Conservation (phyloP, 2,329 filamentous ascomycete species). For the Trichoderma semiorbis region DNA sequence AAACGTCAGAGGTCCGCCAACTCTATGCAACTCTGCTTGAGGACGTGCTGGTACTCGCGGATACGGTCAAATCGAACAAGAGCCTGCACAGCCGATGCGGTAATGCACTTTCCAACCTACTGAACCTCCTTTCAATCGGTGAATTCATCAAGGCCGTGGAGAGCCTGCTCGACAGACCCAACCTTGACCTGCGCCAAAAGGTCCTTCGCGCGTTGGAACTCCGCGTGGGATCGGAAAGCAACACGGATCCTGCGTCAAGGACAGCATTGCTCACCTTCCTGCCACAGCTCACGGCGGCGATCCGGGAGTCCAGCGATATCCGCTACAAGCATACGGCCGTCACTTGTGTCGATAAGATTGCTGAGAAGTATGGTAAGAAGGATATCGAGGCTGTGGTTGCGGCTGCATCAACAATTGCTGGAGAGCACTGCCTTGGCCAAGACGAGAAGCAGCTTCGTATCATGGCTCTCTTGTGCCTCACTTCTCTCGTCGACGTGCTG, state of each 20-base stretch:
- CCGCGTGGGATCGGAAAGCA: slow-evolving; percentile 70
- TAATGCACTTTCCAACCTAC: slow-evolving; percentile 71
- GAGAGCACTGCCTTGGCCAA: slow-evolving; percentile 72
- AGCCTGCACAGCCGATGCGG: slow-evolving; percentile 57
- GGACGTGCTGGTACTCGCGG: slow-evolving; percentile 62
- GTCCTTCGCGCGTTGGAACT: slow-evolving; percentile 77
- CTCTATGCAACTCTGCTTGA: slow-evolving; percentile 68
- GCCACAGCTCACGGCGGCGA: slow-evolving; percentile 71
- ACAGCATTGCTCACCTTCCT: slow-evolving; percentile 73
- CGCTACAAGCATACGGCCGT: slow-evolving; percentile 82
- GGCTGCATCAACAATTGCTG: slow-evolving; percentile 73
- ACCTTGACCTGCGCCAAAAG: slow-evolving; percentile 72
- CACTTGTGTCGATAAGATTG: slow-evolving; percentile 85
- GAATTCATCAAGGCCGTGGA: slow-evolving; percentile 90
- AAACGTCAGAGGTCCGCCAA: slow-evolving; percentile 61
- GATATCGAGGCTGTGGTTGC: slow-evolving; percentile 72
- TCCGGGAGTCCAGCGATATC: slow-evolving; percentile 68
- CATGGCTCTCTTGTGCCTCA: slow-evolving; percentile 83
- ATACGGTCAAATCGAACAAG: slow-evolving; percentile 57
- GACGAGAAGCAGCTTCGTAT: slow-evolving; percentile 69
- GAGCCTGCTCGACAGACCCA: slow-evolving; percentile 70
- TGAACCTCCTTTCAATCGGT: slow-evolving; percentile 78
- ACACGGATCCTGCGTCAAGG: slow-evolving; percentile 65
- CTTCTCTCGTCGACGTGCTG: slow-evolving; percentile 84
- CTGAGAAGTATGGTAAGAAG: slow-evolving; percentile 93